Evolutionary conservation across 805 yeast species (phyloP), one percentile per base, ranked within the genome.

Genomic region (Sugiyamaella lignohabitans): DNA sequence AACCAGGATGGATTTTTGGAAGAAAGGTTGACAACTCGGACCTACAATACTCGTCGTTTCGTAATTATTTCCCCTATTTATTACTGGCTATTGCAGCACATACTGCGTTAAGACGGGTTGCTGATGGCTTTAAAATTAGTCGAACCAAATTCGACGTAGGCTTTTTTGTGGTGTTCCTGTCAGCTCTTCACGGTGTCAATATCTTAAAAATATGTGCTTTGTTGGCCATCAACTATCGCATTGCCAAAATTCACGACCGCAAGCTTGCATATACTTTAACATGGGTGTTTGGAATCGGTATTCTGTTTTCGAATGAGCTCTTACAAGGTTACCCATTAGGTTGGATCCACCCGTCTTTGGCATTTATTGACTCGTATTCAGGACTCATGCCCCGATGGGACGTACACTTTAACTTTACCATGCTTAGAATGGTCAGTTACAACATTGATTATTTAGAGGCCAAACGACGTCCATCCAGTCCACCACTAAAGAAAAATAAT

Each of bases 301-400:
- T 89, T 0, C 69, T 93, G 27, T 87, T 93, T 60, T 59, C 87
- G 43, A 93, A 93, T 60, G 95, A 86, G 56, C 69, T 67, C 44
- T 79, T 71, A 51, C 71, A 88, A 44, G 70, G 74, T 18, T 71
- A 73, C 49, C 75, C 74, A 19, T 73, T 75, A 40, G 81, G 77
- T 0, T 56, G 59, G 6, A 39, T 79, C 4, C 58, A 60, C 45
- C 59, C 72, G 0, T 50, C 56, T 1, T 62, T 85, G n/a, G 61
- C 70, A 0, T 66, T 75, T 32, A 63, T 85, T 55, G 95, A 87
- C 58, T 56, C 75, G 0, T 82, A 76, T 55, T 74, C 75, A 41
- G 97, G 98, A 0, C 74, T 89, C 11, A 81, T 93, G 51, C 72
- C 79, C 16, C 74, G 98, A 57, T 93, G 99, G 99, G 97, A 93